These are phyloP conservation scores for Pelargonium cotyledonis DNA, from an alignment of 441 rosid species.

Conservation along the genomic window DNA sequence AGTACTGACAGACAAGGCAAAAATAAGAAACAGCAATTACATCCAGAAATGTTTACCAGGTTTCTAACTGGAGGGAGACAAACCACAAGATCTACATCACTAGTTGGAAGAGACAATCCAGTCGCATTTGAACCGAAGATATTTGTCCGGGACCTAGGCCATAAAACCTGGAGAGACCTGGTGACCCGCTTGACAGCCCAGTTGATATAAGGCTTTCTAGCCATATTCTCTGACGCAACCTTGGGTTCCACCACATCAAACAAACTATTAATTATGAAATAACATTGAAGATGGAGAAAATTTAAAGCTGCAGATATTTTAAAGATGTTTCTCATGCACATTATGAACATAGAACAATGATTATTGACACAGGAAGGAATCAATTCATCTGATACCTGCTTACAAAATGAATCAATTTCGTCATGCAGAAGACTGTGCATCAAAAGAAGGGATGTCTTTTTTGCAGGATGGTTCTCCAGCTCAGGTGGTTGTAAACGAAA, in stretches of 20 bases:
- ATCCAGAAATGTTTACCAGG: conserved; percentile 48
- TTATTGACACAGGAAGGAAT: conserved; percentile 9
- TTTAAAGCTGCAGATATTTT: conserved; percentile 17
- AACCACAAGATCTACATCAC: conserved; percentile 99
- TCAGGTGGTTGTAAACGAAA: conserved; percentile 79
- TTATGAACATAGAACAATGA: conserved; percentile 5
- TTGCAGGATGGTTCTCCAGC: conserved; percentile 45
- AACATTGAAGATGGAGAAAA: conserved; percentile 7
- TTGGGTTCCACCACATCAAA: conserved; percentile 26
- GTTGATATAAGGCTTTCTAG: conserved; percentile 80
- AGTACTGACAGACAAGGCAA: conserved; percentile 17
- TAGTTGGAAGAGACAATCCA: conserved; percentile 91
- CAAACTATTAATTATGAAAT: conserved; percentile 18
- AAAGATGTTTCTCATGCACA: conserved; percentile 2
- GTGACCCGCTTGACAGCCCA: conserved; percentile 98
- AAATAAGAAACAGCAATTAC: conserved; percentile 14
- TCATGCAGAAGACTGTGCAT: conserved; percentile 69
- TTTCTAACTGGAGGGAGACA: conserved; percentile 98
- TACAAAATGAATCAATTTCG: conserved; percentile 86
- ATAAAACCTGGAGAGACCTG: conserved; percentile 88
- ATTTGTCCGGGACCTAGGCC: conserved; percentile 96
- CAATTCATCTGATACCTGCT: conserved; percentile 48
- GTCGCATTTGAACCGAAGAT: conserved; percentile 93
- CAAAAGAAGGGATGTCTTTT: conserved; percentile 54
- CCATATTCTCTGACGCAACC: conserved; percentile 81